Evolutionary conservation across 2,329 filamentous ascomycete genomes (phyloP).

Genomic region (Plenodomus lindquistii): DNA sequence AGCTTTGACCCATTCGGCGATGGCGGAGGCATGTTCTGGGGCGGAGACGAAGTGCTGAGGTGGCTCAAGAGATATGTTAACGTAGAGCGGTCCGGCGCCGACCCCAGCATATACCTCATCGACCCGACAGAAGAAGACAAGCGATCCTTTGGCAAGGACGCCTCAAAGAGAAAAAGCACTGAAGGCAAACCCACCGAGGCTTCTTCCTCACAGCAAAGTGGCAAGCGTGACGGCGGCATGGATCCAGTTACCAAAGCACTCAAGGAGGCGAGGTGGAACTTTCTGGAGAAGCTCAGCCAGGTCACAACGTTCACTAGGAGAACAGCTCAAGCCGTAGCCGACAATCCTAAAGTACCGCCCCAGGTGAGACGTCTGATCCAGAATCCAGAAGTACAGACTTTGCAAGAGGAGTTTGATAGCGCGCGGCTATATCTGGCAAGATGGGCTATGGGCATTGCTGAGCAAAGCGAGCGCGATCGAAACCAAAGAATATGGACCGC

Average conservation of each 20-base stretch:
- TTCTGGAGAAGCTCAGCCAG: constrained; percentile 95
- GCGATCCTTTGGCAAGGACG: constrained; percentile 73
- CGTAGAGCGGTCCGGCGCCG: constrained; percentile 81
- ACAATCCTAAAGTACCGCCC: constrained; percentile 88
- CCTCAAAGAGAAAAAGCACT: constrained; percentile 43
- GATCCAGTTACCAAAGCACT: constrained; percentile 91
- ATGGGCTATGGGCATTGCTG: constrained; percentile 98
- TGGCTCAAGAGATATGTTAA: constrained; percentile 86
- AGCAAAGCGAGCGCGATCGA: constrained; percentile 88
- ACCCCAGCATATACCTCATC: constrained; percentile 88
- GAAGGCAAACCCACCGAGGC: constrained; percentile 26
- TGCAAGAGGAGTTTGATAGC: constrained; percentile 97
- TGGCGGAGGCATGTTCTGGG: constrained; percentile 90
- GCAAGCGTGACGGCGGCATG: constrained; percentile 71
- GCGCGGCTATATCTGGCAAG: constrained; percentile 90
- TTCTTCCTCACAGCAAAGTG: constrained; percentile 28
- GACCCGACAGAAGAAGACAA: constrained; percentile 86
- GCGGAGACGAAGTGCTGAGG: constrained; percentile 88
- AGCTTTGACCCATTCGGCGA: constrained; percentile 90
- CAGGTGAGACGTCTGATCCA: constrained; percentile 82
- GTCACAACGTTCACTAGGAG: constrained; percentile 94
- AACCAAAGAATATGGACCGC: constrained; percentile 91
- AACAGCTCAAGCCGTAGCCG: constrained; percentile 87
- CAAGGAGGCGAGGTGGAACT: constrained; percentile 94
- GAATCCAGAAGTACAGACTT: constrained; percentile 90